Conservation (phyloP, 2,329 filamentous ascomycete genomes). For the Aulographum hederae region DNA sequence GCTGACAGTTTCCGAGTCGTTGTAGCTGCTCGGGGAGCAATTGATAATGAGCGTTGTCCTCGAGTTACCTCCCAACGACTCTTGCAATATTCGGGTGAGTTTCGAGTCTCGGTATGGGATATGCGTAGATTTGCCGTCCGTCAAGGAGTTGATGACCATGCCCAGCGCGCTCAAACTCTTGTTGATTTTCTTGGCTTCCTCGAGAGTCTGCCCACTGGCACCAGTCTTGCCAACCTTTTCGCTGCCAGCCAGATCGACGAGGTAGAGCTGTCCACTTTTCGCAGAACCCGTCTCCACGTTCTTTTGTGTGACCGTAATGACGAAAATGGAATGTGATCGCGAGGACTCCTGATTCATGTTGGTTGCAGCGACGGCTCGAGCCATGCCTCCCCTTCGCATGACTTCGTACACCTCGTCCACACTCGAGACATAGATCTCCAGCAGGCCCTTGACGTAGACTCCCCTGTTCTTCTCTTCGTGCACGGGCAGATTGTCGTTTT, state of each 20-base stretch:
- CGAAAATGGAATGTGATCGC: constrained; percentile 94
- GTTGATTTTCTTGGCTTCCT: constrained; percentile 99
- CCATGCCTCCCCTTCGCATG: constrained; percentile 78
- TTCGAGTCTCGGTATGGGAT: constrained; percentile 97
- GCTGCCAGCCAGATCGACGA: constrained; percentile 94
- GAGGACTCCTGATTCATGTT: constrained; percentile 99
- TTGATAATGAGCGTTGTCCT: constrained; percentile 98
- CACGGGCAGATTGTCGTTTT: constrained; percentile 92
- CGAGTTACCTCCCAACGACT: constrained; percentile 93
- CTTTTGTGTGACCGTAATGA: constrained; percentile 93
- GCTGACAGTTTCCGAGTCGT: constrained; percentile 83
- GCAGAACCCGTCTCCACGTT: constrained; percentile 91
- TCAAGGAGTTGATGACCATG: constrained; percentile 97
- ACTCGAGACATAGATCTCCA: constrained; percentile 90
- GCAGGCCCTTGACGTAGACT: constrained; percentile 86
- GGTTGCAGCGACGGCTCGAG: constrained; percentile 82
- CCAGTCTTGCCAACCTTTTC: constrained; percentile 99
- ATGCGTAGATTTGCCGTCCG: constrained; percentile 91
- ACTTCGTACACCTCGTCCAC: constrained; percentile 94
- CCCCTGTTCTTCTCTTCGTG: constrained; percentile 94
- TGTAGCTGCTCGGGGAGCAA: constrained; percentile 97
- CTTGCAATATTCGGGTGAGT: constrained; percentile 90
- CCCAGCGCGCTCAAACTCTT: constrained; percentile 95
- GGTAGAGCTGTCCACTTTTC: constrained; percentile 89
- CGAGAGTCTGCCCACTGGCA: constrained; percentile 87